These are phyloP conservation scores for Chaetomium fimeti DNA, from an alignment of 495 filamentous ascomycete genomes.

Conservation along the genomic window DNA sequence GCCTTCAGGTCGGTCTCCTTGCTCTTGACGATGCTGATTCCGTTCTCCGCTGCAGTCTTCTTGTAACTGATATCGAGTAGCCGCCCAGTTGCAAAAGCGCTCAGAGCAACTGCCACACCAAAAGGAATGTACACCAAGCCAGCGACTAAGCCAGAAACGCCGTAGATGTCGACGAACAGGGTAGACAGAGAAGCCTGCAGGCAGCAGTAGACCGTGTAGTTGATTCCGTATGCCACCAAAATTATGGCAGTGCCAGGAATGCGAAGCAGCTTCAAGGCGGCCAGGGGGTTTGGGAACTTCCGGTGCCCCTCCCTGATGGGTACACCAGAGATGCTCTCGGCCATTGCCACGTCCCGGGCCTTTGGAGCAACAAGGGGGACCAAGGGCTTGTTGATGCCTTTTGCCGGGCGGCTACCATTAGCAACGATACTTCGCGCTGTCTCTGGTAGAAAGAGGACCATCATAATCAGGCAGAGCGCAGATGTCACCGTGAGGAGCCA, in stretches of 20 bases:
- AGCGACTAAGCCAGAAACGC: constrained; percentile 17
- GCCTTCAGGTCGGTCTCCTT: background rate
- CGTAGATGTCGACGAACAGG: constrained; percentile 24
- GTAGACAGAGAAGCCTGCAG: constrained; percentile 28
- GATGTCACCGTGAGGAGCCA: background rate
- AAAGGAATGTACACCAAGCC: constrained; percentile 28
- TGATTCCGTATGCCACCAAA: constrained; percentile 13
- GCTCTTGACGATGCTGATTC: background rate
- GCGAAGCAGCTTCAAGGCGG: constrained; percentile 1
- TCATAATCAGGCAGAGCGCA: background rate
- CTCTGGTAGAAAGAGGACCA: background rate
- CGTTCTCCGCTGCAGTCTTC: background rate
- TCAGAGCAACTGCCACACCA: constrained; percentile 18
- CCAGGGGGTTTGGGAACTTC: background rate
- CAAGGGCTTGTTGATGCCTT: background rate
- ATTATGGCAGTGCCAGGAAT: background rate
- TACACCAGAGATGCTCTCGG: background rate
- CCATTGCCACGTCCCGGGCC: background rate
- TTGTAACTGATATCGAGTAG: constrained; percentile 18
- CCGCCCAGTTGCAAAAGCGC: constrained; percentile 3
- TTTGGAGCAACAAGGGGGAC: background rate
- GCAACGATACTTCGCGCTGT: background rate
- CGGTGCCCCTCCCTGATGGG: background rate
- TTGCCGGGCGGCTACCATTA: background rate
- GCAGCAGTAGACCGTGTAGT: constrained; percentile 24